These are phyloP conservation scores for Gyromitra esculenta DNA, from an alignment of 2,329 filamentous ascomycete genomes.

Conservation along the genomic window DNA sequence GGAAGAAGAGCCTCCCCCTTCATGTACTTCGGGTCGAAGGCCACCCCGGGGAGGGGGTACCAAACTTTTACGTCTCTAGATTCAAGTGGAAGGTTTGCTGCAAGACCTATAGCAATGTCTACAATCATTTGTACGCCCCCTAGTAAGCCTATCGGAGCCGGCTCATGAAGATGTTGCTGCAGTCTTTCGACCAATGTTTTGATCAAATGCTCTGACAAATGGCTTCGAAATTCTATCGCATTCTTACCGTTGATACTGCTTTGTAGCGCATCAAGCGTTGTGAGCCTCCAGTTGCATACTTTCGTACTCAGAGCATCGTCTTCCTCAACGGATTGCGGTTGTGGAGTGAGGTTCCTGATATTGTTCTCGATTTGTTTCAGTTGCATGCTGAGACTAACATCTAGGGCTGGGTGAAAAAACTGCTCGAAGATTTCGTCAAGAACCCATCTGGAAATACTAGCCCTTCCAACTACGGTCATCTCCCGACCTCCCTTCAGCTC, in stretches of 20 bases:
- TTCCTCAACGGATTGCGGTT: constrained; percentile 81
- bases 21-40: constrained; percentile 78
- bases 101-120: constrained; percentile 86
- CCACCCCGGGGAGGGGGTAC: constrained; percentile 81
- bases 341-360: constrained; percentile 79
- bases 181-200: constrained; percentile 74
- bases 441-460: constrained; percentile 88
- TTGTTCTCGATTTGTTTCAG: constrained; percentile 89
- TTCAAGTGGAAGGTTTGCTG: constrained; percentile 86
- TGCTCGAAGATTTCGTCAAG: constrained; percentile 90
- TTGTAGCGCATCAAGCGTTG: constrained; percentile 89
- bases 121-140: constrained; percentile 92
- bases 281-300: constrained; percentile 90
- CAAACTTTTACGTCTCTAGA: constrained; percentile 88
- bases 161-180: constrained; percentile 77
- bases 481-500: constrained; percentile 90
- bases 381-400: constrained; percentile 76
- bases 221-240: constrained; percentile 72
- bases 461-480: constrained; percentile 94
- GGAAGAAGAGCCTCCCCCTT: constrained; percentile 79
- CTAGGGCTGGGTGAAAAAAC: constrained; percentile 90
- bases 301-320: constrained; percentile 87
- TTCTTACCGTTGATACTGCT: constrained; percentile 73
- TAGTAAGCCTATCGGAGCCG: constrained; percentile 81
- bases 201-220: constrained; percentile 76